A percentile compares a stretch with the other conserved stretches of the same genome.
These are phyloP conservation scores for Echria macrotheca DNA, from an alignment of 495 filamentous ascomycete species.

Conservation along the genomic window DNA sequence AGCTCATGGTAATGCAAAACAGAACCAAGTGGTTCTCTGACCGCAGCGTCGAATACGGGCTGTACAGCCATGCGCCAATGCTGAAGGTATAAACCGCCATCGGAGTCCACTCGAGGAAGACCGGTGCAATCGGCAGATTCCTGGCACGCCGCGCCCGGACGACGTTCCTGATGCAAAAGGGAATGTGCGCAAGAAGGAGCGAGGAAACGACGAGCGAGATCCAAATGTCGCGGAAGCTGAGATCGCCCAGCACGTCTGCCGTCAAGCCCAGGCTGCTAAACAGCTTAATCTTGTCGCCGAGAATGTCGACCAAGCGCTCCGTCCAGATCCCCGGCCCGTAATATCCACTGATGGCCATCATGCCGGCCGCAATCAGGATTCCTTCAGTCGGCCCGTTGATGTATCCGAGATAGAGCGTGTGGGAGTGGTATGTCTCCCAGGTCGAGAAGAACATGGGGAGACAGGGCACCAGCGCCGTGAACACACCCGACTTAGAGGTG, in stretches of 20 bases:
- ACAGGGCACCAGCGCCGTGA: conserved; percentile 85
- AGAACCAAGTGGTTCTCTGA: conserved; percentile 79
- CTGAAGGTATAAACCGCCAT: conserved; percentile 73
- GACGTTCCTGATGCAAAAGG: conserved; percentile 76
- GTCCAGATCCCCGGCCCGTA: conserved; percentile 89
- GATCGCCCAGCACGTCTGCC: conserved; percentile 53
- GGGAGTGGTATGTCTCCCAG: conserved; percentile 98
- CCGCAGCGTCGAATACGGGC: conserved; percentile 74
- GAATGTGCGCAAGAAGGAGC: conserved; percentile 77
- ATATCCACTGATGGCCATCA: conserved; percentile 81
- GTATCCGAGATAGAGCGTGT: conserved; percentile 93
- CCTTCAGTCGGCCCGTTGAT: conserved; percentile 98
- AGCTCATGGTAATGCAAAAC: conserved; percentile 88
- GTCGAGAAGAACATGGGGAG: conserved; percentile 99
- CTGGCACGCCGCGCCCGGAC: conserved; percentile 64
- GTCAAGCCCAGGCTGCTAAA: conserved; percentile 35
- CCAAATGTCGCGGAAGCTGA: conserved; percentile 81
- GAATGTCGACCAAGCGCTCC: conserved; percentile 57
- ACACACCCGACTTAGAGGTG: conserved; percentile 71
- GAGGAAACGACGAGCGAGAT: conserved; percentile 65
- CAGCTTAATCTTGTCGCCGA: conserved; percentile 47
- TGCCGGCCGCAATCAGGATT: conserved; percentile 73
- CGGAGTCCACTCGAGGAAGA: conserved; percentile 93
- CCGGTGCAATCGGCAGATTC: conserved; percentile 69
- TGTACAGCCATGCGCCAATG: conserved; percentile 78